phyloP scores from a whole-genome alignment of 2,329 filamentous ascomycete genomes.

The Talaromyces sp. region DNA sequence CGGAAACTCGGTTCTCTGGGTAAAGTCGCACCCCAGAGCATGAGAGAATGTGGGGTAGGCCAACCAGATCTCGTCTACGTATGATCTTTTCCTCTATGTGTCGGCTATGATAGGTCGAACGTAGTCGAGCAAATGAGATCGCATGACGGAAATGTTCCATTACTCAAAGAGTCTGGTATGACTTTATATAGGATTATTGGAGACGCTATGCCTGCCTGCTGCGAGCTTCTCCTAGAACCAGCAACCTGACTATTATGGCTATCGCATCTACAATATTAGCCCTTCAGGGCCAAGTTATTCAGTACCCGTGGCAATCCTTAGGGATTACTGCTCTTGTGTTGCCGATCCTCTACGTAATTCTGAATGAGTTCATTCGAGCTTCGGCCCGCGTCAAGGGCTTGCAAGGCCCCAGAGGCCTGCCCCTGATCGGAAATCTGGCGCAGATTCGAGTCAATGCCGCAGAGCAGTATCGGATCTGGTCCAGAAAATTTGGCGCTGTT shows the following conservation, averaged over 20 bases:
- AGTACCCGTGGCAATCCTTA: conserved; percentile 27
- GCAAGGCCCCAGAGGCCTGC: conserved; percentile 54
- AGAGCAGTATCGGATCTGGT: conserved; percentile 60
- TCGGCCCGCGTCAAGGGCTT: conserved; percentile 51
- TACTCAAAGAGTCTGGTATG: neutral
- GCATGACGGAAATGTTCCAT: conserved; percentile 24
- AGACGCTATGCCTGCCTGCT: neutral
- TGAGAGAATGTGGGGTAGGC: conserved; percentile 1
- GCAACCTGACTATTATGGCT: conserved; percentile 25
- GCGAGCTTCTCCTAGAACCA: neutral
- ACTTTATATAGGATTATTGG: neutral
- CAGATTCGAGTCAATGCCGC: conserved; percentile 60
- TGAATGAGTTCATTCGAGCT: conserved; percentile 54
- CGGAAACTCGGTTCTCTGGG: conserved; percentile 7
- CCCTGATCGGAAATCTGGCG: conserved; percentile 59
- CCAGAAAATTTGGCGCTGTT: conserved; percentile 53
- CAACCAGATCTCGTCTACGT: neutral
- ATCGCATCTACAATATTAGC: conserved; percentile 26
- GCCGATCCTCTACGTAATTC: conserved; percentile 50
- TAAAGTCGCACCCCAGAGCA: neutral
- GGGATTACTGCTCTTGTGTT: conserved; percentile 25
- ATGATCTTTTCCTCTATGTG: neutral
- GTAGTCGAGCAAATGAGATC: neutral
- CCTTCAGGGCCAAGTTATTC: conserved; percentile 21
- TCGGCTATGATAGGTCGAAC: neutral